phyloP scores from a whole-genome alignment of 1,284 basidiomycete species.

The Agroathelia rolfsii region DNA sequence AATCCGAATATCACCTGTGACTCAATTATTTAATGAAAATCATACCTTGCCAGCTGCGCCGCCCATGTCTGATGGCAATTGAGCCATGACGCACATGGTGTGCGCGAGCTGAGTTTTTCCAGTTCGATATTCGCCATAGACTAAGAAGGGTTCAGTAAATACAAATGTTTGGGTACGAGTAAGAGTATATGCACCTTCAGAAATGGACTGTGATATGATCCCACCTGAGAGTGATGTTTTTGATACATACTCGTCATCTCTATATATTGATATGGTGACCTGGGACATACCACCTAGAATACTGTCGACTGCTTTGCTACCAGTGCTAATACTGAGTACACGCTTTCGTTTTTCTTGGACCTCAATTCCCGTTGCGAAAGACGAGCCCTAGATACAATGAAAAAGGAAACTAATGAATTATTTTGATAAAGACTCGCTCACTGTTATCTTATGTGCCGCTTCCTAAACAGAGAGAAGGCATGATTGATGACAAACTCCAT shows the following conservation, averaged over 20 bases:
- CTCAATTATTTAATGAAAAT: too few species aligned
- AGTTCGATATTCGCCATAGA: constrained; percentile 75
- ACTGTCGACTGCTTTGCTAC: constrained; percentile 82
- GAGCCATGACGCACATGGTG: constrained; percentile 83
- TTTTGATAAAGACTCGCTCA: constrained; percentile 23
- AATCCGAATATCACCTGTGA: too few species aligned
- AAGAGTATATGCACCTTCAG: constrained; percentile 52
- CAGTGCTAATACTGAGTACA: constrained; percentile 76
- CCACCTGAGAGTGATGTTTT: constrained; percentile 59
- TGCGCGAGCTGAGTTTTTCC: constrained; percentile 90
- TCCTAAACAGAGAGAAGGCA: constrained; percentile 44
- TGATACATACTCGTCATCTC: too few species aligned
- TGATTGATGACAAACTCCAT: too few species aligned
- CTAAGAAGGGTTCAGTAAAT: too few species aligned
- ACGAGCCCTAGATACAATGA: constrained; percentile 53
- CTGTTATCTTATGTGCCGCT: constrained; percentile 76
- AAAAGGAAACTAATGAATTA: constrained; percentile 5
- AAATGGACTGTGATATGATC: constrained; percentile 83
- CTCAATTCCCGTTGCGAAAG: constrained; percentile 84
- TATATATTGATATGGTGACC: too few species aligned
- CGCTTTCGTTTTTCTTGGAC: constrained; percentile 76
- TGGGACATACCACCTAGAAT: constrained; percentile 77
- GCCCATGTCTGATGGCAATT: constrained; percentile 82
- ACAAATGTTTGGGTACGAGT: constrained; percentile 1
- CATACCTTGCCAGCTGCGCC: constrained; percentile 80